phyloP scores from a whole-genome alignment of 306 rosid species.

The Vachellia pachyceras region DNA sequence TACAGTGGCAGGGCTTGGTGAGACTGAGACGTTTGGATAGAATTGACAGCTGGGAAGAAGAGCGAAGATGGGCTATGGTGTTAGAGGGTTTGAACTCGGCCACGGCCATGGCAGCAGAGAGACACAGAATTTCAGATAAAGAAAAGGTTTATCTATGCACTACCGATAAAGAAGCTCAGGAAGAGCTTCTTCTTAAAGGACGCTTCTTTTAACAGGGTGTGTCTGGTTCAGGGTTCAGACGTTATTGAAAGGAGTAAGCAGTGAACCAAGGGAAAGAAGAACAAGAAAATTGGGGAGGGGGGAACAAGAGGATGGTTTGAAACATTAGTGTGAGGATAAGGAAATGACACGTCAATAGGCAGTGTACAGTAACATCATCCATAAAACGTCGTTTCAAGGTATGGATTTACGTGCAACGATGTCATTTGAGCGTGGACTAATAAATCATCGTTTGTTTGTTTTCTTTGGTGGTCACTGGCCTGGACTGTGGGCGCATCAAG shows the following conservation, averaged over 20 bases:
- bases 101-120: conserved; percentile 71
- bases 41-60: conserved; percentile 62
- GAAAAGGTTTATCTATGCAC: neutral
- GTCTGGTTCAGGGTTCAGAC: conserved; percentile 2
- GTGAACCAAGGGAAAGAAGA: neutral
- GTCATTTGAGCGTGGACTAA: neutral
- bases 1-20: conserved; percentile 39
- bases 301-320: conserved; percentile 37
- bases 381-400: neutral
- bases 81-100: conserved; percentile 65
- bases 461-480: neutral
- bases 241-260: neutral
- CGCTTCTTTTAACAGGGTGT: neutral
- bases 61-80: conserved; percentile 53
- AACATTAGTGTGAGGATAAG: conserved; percentile 59
- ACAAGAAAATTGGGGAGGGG: neutral
- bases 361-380: neutral
- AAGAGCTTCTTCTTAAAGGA: neutral
- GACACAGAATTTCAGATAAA: conserved; percentile 2
- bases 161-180: neutral
- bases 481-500: neutral
- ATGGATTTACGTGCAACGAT: neutral
- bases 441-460: neutral
- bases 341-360: conserved; percentile 2
- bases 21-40: conserved; percentile 55